Base-by-base conservation (phyloP, 1,284 basidiomycete species). In the Mycosarcoma maydis region DNA sequence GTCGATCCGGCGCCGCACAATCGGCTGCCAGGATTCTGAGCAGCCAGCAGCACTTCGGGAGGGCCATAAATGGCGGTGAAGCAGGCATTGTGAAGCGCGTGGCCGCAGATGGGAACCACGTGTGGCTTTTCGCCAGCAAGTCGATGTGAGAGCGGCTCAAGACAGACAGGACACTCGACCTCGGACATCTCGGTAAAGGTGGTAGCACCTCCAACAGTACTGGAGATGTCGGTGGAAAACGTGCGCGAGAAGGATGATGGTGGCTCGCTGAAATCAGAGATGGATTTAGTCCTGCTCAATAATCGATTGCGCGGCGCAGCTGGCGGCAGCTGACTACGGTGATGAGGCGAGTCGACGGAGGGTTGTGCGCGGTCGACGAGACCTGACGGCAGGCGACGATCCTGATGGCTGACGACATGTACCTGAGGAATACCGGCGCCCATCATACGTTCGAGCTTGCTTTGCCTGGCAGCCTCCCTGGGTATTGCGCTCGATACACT, bases 41-140 rank as follows among this genome's bases (percentile, higher is more conserved):
- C 47, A 9, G 72, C 71, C 7, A 74, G 39, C 34, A 77, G 86
- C n/a, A 83, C 86, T 6, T 91, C 90, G 2, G 90, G 88, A 1
- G 90, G 90, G 13, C 94, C 94, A 82, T 98, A 98, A 6, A 97
- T 94, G 13, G 92, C 91, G 9, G 89, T 91, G 81, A 96, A 97
- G 83, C 94, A 97, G 17, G 92, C 93, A 33, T 96, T 90, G 83
- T 96, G 95, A 22, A 98, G 87, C 10, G 92, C 90, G 84, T 98
- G 95, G n/a, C 95, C 94, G 76, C 95, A 98, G 77, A 92, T 90
- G 26, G 95, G 95, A 23, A 96, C 90, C 55, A 98, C 90, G 79
- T 97, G 94, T 2, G 94, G 92, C 81, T 95, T 97, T 84, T 98
- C 95, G 16, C 95, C 94, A 0, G 68, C 58, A 89, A 91, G 19